Conservation (phyloP, 169 alveolate species). For the Cryptosporidium felis region DNA sequence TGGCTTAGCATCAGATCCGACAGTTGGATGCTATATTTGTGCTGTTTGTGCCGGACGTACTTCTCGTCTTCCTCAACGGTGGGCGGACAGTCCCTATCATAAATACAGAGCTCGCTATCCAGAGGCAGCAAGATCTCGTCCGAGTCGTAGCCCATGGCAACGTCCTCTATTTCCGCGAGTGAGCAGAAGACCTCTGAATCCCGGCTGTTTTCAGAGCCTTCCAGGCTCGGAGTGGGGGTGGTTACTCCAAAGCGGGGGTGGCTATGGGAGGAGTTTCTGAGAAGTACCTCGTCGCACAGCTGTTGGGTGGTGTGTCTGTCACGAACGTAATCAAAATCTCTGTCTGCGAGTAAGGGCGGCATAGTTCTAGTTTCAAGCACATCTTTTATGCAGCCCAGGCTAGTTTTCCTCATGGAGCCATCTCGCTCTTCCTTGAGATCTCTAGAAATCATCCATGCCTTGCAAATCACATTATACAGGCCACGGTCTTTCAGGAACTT, state of each 20-base stretch:
- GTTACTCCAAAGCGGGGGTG: slow-evolving; percentile 9
- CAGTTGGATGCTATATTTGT: slow-evolving; percentile 51
- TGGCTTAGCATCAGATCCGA: slow-evolving; percentile 49
- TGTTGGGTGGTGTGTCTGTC: not conserved
- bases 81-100: slow-evolving; percentile 42
- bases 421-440: slow-evolving; percentile 38
- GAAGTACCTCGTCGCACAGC: not conserved
- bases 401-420: not conserved
- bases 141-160: slow-evolving; percentile 12
- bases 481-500: slow-evolving; percentile 66
- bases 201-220: slow-evolving; percentile 3
- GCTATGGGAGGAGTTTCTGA: not conserved
- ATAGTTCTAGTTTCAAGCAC: slow-evolving; percentile 3
- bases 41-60: slow-evolving; percentile 30
- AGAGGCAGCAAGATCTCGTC: slow-evolving; percentile 46
- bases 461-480: slow-evolving; percentile 18
- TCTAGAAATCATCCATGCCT: slow-evolving; percentile 62
- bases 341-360: not conserved
- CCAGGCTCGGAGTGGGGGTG: not conserved
- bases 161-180: slow-evolving; percentile 40
- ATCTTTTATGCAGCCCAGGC: not conserved
- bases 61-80: slow-evolving; percentile 60
- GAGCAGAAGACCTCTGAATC: slow-evolving; percentile 25
- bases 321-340: not conserved
- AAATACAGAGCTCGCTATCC: slow-evolving; percentile 20